Evolutionary conservation across 495 filamentous ascomycete species (phyloP), one percentile per base, ranked within the genome.

Genomic region (Podospora pseudopauciseta): DNA sequence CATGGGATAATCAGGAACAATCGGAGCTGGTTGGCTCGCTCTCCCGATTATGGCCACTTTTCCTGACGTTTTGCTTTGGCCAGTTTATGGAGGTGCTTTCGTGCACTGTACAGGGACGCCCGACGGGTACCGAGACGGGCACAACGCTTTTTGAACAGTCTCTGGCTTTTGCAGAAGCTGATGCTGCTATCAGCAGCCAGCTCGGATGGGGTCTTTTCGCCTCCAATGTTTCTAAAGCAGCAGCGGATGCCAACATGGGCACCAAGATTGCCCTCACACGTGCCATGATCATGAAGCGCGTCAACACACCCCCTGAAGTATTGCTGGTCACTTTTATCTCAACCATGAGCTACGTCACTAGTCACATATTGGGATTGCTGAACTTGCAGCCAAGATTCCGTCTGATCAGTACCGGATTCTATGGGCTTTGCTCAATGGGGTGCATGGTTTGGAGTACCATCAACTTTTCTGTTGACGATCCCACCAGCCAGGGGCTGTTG

Each of bases 111-210:
- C 93, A 96, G 70, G 93, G 94, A n/a, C 86, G 90, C 13, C 83
- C 84, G 3, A 83, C 90, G 5, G 86, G 89, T 67, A 89, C 92
- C 0, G 95, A 98, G 79, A 95, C 93, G 0, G 93, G 94, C 5
- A 97, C 98, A 92, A 97, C 94, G 0, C 86, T 98, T 20, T 95
- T 99, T 74, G 95, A 99, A 71, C 93, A 97, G 74, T 98, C 95
- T 0, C 81, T 99, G 16, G 95, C 95, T 0, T 99, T 98, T 78
- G 92, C 95, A 1, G 96, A 99, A 77, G 93, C 95, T 4, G 96
- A 99, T 75, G 90, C 92, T 13, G 89, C 92, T 69, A 87, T 96
- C 55, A 86, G 89, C 72, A 89, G 86, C 65, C 88, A 90, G 4
- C 84, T 96, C 2, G 91, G 90, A 2, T 86, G 91, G 70, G 86